These are phyloP conservation scores for Rasamsonia emersonii DNA, from an alignment of 2,329 filamentous ascomycete species.

Conservation along the genomic window DNA sequence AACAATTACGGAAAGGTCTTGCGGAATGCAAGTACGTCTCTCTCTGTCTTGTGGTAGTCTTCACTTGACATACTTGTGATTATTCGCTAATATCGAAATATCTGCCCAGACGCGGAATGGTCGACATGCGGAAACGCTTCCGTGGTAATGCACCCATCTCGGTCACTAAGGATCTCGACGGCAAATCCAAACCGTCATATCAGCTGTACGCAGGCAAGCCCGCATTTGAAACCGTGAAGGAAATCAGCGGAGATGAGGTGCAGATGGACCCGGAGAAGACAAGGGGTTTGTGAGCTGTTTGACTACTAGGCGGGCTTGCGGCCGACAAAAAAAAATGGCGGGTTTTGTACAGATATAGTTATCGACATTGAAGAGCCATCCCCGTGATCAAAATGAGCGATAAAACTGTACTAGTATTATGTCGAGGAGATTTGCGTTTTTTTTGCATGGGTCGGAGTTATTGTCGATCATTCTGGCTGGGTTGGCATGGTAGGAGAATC, in stretches of 20 bases:
- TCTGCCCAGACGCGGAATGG: slow-evolving; percentile 60
- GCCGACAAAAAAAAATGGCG: too few species aligned
- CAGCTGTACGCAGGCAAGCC: slow-evolving; percentile 73
- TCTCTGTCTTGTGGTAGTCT: background rate
- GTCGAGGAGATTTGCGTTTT: too few species aligned
- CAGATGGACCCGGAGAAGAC: slow-evolving; percentile 41
- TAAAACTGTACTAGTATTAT: too few species aligned
- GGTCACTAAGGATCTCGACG: slow-evolving; percentile 56
- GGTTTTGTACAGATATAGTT: too few species aligned
- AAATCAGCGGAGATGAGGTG: slow-evolving; percentile 60
- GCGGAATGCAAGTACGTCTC: slow-evolving; percentile 69
- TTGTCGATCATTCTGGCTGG: too few species aligned
- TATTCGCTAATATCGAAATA: background rate
- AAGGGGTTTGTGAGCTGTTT: slow-evolving; percentile 20
- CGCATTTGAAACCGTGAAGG: slow-evolving; percentile 58
- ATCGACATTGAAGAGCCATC: too few species aligned
- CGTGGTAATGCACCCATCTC: slow-evolving; percentile 83
- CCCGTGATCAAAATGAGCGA: too few species aligned
- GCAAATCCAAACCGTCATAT: slow-evolving; percentile 39
- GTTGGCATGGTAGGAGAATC: too few species aligned
- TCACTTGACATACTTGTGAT: background rate
- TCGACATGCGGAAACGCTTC: slow-evolving; percentile 98
- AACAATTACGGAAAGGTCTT: slow-evolving; percentile 86
- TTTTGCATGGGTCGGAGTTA: slow-evolving; percentile 1
- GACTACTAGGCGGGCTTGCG: too few species aligned